These are phyloP conservation scores for Takakia lepidozioides DNA, from an alignment of 225 moss, liverwort and hornwort species.

Conservation along the genomic window DNA sequence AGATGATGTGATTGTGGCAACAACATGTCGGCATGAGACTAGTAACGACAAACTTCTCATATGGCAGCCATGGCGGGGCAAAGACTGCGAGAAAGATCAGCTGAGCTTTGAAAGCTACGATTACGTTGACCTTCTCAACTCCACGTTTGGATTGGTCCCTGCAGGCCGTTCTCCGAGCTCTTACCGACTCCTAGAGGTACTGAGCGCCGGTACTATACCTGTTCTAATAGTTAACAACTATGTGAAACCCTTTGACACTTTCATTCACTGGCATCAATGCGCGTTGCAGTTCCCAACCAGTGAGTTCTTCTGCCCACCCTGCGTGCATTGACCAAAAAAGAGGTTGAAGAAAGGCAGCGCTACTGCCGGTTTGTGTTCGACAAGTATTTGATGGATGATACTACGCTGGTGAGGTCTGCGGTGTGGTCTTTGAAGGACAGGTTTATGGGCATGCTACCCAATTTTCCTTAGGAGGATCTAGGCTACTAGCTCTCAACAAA, in stretches of 20 bases:
- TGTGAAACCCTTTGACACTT: slow-evolving; percentile 50
- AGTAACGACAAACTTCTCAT: slow-evolving; percentile 22
- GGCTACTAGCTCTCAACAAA: too few relatives aligned
- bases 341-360: slow-evolving; percentile 42
- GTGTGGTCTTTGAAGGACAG: slow-evolving; percentile 43
- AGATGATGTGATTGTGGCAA: slow-evolving; percentile 50
- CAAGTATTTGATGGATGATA: slow-evolving; percentile 44
- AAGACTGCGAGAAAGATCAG: slow-evolving; percentile 35
- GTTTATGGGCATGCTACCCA: slow-evolving; percentile 43
- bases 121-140: slow-evolving; percentile 50
- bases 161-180: slow-evolving; percentile 53
- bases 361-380: slow-evolving; percentile 40
- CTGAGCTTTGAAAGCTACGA: slow-evolving; percentile 20
- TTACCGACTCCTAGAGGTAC: slow-evolving; percentile 49
- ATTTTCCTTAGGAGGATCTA: slow-evolving; percentile 20
- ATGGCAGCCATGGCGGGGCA: slow-evolving; percentile 25
- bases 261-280: slow-evolving; percentile 62
- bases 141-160: slow-evolving; percentile 53
- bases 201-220: slow-evolving; percentile 60
- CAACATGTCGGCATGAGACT: slow-evolving; percentile 48
- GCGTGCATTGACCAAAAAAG: slow-evolving; percentile 16
- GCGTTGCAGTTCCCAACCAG: slow-evolving; percentile 47
- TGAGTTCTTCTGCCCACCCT: slow-evolving; percentile 49
- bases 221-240: slow-evolving; percentile 54
- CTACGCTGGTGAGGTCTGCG: slow-evolving; percentile 25